These are phyloP conservation scores for Orbilia ellipsospora DNA, from an alignment of 2,329 filamentous ascomycete species.

Conservation along the genomic window DNA sequence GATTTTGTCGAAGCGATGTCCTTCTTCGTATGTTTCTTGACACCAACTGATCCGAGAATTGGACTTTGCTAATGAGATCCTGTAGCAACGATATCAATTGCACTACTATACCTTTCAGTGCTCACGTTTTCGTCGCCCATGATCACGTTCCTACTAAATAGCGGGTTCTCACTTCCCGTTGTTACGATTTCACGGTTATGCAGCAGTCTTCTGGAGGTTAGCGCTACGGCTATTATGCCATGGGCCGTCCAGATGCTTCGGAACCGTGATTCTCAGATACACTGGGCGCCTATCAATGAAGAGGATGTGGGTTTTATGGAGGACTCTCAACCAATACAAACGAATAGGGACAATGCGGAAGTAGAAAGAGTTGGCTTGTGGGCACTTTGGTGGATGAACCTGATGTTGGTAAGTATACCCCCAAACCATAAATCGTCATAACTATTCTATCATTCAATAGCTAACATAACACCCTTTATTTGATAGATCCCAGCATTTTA, in stretches of 20 bases:
- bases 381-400: constrained; percentile 63
- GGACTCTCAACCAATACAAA: constrained; percentile 57
- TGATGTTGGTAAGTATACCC: constrained; percentile 61
- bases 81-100: constrained; percentile 65
- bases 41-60: neutral
- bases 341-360: constrained; percentile 61
- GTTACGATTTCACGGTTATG: constrained; percentile 61
- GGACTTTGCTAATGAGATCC: neutral
- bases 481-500: constrained; percentile 57
- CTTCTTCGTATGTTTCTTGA: constrained; percentile 61
- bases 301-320: constrained; percentile 56
- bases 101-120: constrained; percentile 69
- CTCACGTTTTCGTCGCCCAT: constrained; percentile 69
- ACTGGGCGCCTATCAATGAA: constrained; percentile 27
- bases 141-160: constrained; percentile 68
- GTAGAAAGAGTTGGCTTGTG: constrained; percentile 62
- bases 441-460: neutral
- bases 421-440: neutral
- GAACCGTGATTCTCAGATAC: constrained; percentile 35
- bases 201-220: constrained; percentile 67
- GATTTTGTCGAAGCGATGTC: constrained; percentile 63
- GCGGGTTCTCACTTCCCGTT: constrained; percentile 66
- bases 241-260: constrained; percentile 63
- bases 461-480: constrained; percentile 20
- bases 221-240: constrained; percentile 68